phyloP scores from a whole-genome alignment of 768 basidiomycete genomes.

The Astraeus odoratus region DNA sequence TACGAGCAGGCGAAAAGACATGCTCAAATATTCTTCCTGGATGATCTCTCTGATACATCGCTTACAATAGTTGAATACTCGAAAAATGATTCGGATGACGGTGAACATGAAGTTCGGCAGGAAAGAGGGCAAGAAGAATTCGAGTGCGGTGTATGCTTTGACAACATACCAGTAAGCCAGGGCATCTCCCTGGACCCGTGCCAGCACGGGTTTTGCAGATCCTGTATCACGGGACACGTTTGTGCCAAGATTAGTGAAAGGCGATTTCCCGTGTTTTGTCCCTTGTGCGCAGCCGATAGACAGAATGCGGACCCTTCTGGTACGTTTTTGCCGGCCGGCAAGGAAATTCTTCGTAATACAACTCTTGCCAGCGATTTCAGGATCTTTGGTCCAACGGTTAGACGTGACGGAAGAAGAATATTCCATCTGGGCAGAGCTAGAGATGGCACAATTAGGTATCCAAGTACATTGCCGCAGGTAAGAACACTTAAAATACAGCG shows the following conservation, averaged over 20 bases:
- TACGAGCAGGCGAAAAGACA: constrained; percentile 20
- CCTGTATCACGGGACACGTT: constrained; percentile 41
- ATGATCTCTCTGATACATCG: constrained; percentile 7
- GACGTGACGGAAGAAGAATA: constrained; percentile 38
- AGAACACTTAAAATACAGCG: constrained; percentile 7
- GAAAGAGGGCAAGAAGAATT: constrained; percentile 23
- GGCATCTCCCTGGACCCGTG: constrained; percentile 39
- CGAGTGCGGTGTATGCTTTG: constrained; percentile 52
- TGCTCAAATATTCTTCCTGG: constrained; percentile 20
- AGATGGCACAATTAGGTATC: constrained; percentile 35
- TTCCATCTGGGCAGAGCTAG: constrained; percentile 36
- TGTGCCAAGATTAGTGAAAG: constrained; percentile 41
- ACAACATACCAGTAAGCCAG: constrained; percentile 33
- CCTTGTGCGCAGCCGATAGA: constrained; percentile 39
- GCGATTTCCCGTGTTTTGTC: constrained; percentile 54
- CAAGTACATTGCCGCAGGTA: constrained; percentile 46
- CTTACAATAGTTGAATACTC: constrained; percentile 1
- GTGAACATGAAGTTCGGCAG: not conserved
- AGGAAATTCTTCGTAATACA: not conserved
- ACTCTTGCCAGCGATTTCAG: constrained; percentile 31
- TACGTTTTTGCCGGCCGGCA: constrained; percentile 11
- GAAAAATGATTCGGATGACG: constrained; percentile 2
- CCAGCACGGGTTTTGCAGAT: constrained; percentile 46
- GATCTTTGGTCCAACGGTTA: constrained; percentile 30
- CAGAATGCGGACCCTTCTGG: constrained; percentile 25